Evolutionary conservation across 2,329 filamentous ascomycete species (phyloP), one percentile per base, ranked within the genome.

Genomic region (Ceratocystis albifundus): DNA sequence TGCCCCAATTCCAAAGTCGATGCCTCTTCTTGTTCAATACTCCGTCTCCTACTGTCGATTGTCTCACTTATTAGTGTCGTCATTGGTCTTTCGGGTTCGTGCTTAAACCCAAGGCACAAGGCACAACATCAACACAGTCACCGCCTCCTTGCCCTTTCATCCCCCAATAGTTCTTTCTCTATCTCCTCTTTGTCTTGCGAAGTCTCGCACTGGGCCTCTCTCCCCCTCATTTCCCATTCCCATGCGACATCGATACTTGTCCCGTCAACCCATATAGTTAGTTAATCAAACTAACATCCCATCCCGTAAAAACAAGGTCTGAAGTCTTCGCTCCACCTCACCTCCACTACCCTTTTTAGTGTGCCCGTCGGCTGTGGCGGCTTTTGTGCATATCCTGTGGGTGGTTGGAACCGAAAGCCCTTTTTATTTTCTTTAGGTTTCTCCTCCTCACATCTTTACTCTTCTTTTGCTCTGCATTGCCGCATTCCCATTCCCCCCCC

Each of bases 31-130:
- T 30, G 55, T 59, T 59, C 36, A 17, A 59, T 59, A 30, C 28
- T 20, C 28, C 12, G 5, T 20, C 30, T 59, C 8, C 55, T 36
- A 30, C 30, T 59, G 28, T 59, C 55, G 15, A 59, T 59, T 59
- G 28, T 59, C 28, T 59, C 55, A 59, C 55, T 59, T 59, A 17
- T 59, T 59, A 3, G 55, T 36, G 30, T 36, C 30, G 55, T 36
- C 30, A 36, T 36, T 59, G 55, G 55, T 15, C 36, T 59, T 59
- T 59, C 55, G 55, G 55, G 12, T 10, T 59, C n/a, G 55, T 59
- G 48, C 48, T 53, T 53, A 53, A 53, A 12, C 10, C 48, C 22
- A 53, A 53, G 48, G 48, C 48, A 25, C 22, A 53, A 53, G 48
- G 48, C 48, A 25, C 48, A 10, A 6, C 48, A 28, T 53, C 7